A percentile compares a stretch with the other conserved stretches of the same genome.
These are phyloP conservation scores for Phytophthora pluvialis DNA, from an alignment of 352 stramenopile genomes.

Conservation along the genomic window DNA sequence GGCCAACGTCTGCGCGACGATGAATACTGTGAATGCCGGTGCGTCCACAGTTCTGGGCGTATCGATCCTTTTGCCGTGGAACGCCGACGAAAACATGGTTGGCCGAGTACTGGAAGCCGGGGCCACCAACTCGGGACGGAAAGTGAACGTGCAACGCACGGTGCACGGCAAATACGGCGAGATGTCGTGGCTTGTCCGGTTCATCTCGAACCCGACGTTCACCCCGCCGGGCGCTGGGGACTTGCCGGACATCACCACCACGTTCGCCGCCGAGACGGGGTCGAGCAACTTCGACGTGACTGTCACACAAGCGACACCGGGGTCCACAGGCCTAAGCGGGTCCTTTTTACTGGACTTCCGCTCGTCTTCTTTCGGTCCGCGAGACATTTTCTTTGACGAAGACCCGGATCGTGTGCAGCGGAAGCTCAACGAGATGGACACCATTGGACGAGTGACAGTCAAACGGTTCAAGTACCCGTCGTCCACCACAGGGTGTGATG, in stretches of 20 bases:
- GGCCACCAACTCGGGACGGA: neutral
- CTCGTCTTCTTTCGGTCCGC: conserved; percentile 70
- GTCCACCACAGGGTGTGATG: conserved; percentile 52
- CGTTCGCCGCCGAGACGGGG: conserved; percentile 39
- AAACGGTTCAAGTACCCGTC: conserved; percentile 89
- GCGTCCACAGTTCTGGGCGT: neutral
- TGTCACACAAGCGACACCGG: conserved; percentile 89
- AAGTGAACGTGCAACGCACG: conserved; percentile 1
- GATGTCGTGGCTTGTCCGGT: conserved; percentile 94
- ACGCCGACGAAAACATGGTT: conserved; percentile 5
- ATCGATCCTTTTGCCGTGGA: conserved; percentile 7
- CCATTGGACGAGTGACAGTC: conserved; percentile 91
- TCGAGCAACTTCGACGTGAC: conserved; percentile 44
- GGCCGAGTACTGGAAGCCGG: neutral
- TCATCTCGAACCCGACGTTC: conserved; percentile 92
- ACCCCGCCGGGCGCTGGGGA: conserved; percentile 93
- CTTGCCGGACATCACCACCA: conserved; percentile 68
- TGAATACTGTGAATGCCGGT: conserved; percentile 6
- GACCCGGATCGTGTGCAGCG: conserved; percentile 75
- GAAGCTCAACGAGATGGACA: conserved; percentile 97
- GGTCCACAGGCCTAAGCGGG: conserved; percentile 88
- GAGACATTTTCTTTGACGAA: conserved; percentile 90
- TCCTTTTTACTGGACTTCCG: conserved; percentile 93
- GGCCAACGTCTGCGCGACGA: neutral
- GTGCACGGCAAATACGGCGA: conserved; percentile 88